Evolutionary conservation across 202 grass and related monocot genomes (phyloP), one percentile per base, ranked within the genome.

Genomic region (Zoysia matrella): DNA sequence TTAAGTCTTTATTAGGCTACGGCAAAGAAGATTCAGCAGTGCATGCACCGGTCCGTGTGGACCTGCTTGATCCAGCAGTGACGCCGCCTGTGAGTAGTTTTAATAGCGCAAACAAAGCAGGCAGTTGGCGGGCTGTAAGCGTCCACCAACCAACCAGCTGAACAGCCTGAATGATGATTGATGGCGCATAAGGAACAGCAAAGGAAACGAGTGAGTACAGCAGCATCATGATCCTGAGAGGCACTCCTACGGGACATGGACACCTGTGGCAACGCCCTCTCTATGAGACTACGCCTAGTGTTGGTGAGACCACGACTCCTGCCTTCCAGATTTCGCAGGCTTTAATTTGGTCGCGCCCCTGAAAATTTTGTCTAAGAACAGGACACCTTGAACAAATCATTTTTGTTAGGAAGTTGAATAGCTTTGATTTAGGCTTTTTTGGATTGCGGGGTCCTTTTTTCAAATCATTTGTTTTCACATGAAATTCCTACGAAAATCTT

Each of bases 101-200:
- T 14, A 7, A 44, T 44, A 11, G 11, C 11, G 40, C 40, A 66
- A 14, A 4, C 42, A 66, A 65, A 66, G 42, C 41, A 44, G 42
- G 40, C 65, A 46, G 65, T 46, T 46, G 65, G 65, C n/a, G 65
- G 40, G 3, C 40, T 44, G 63, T 43, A 65, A 65, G 64, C 46
- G 65, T 67, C 41, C 46, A 46, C 65, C 65, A 67, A 46, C 65
- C 65, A 67, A 36, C 30, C 30, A 36, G 12, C 65, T 62, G 60
- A 8, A 6, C 2, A 6, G 46, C 30, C 30, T 36, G 30, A 6
- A 47, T 47, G 46, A 47, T 47, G 55, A 62, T 62, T 36, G 57
- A 60, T 60, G 58, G 36, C 36, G 58, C 58, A 61, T 61, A 61
- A 61, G 18, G 36, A 61, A 61, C 58, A 61, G 8, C 16, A 61